Base-by-base conservation (phyloP, 345 rosid species). In the Odontarrhena argentea region DNA sequence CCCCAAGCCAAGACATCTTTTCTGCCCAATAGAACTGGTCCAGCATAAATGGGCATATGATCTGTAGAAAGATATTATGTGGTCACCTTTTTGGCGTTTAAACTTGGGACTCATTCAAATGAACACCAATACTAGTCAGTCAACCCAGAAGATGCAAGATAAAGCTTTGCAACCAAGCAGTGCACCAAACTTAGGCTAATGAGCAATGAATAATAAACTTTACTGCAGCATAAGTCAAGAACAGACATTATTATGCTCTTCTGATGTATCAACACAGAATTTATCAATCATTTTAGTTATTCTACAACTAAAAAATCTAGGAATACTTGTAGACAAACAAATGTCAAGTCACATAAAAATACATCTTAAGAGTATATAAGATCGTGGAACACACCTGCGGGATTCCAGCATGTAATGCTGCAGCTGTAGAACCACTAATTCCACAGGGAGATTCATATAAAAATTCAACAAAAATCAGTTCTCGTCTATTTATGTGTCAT, bases 21-120 rank as follows among this genome's bases (percentile, higher is more conserved):
- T 89, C 96, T 41, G 96, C 98, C 96, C 98, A 89, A 66, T 92
- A 92, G 76, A 92, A 92, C 71, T 92, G 96, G 69, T 92, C 96
- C 76, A 89, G 41, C 81, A 92, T 65, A 80, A 92, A 92, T 9
- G 98, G 96, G 70, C 96, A 86, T 43, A 92, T 28, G 62, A 89
- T 87, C 96, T 92, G 83, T 76, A 13, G 0, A 50, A 26, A 50
- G 3, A 50, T 12, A 63, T 32, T 48, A 6, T 14, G 36, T 30
- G 7, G 51, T 71, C 63, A 26, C 8, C 22, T 45, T 60, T 6
- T 26, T 45, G 18, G 34, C 34, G 46, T 37, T 53, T 3, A 32
- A 14, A 54, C 56, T 53, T 54, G 24, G 55, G 24, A 18, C 2
- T 45, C 40, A 61, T 51, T 51, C 40, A 43, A 34, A 8, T 25